Conservation (phyloP, 2,329 filamentous ascomycete genomes). For the Pestalotiopsis sp. region DNA sequence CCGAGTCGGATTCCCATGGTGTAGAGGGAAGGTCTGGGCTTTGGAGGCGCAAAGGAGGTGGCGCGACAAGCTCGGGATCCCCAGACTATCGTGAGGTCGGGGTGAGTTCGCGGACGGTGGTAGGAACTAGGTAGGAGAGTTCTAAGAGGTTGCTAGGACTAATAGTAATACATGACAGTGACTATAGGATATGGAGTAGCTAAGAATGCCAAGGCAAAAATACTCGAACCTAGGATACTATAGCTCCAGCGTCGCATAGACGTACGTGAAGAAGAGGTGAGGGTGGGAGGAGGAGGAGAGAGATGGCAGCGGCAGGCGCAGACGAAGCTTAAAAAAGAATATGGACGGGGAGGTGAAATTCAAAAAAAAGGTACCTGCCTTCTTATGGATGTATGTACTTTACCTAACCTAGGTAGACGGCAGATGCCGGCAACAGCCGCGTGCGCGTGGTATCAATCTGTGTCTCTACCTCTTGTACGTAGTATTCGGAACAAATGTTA, state of each 20-base stretch:
- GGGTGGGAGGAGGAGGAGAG: background rate
- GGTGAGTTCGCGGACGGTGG: background rate
- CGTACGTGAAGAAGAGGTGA: background rate
- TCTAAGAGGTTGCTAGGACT: background rate
- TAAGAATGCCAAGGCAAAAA: background rate
- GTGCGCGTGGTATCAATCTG: background rate
- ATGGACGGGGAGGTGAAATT: background rate
- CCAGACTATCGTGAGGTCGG: background rate
- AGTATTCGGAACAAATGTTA: too few relatives aligned
- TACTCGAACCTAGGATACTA: background rate
- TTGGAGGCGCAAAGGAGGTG: background rate
- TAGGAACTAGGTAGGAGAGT: background rate
- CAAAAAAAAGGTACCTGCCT: background rate
- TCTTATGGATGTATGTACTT: too few relatives aligned
- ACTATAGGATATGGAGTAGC: background rate
- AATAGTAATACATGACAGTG: conserved; percentile 3
- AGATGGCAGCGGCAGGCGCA: background rate
- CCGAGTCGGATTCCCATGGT: conserved; percentile 26
- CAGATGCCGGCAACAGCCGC: background rate
- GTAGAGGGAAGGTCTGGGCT: background rate
- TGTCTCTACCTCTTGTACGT: background rate
- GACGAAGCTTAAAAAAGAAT: conserved; percentile 5
- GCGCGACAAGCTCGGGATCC: background rate
- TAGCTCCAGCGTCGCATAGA: background rate
- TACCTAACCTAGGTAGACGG: background rate